Evolutionary conservation across 73 alveolate species (phyloP).

Genomic region (Breviolum minutum): DNA sequence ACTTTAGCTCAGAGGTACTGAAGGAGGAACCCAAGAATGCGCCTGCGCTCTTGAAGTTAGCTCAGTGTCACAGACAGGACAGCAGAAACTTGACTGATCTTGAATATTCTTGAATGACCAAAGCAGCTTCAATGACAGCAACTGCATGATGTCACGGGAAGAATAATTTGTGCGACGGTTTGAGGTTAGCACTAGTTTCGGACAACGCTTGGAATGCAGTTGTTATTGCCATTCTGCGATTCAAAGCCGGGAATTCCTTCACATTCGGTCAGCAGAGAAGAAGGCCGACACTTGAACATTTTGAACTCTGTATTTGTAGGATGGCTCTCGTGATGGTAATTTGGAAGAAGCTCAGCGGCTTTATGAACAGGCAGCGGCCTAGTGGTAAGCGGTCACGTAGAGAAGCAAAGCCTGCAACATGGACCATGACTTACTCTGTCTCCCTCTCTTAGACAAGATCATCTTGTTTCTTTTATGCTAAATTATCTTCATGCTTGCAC

Average conservation of each 20-base stretch:
- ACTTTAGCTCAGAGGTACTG: conserved; percentile 20
- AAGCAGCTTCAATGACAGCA: too few relatives aligned
- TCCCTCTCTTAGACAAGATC: neutral
- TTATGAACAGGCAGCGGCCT: conserved; percentile 35
- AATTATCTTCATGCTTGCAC: neutral
- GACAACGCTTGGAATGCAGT: too few relatives aligned
- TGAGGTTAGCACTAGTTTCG: too few relatives aligned
- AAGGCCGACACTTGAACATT: neutral
- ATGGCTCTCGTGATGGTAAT: conserved; percentile 72
- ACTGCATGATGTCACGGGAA: too few relatives aligned
- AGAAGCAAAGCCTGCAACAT: neutral
- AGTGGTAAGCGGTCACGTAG: neutral
- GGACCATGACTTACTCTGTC: neutral
- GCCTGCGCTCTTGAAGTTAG: conserved; percentile 71
- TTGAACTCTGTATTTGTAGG: neutral
- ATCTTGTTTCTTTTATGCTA: neutral
- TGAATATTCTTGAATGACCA: neutral
- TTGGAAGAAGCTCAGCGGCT: conserved; percentile 66
- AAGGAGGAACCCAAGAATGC: conserved; percentile 59
- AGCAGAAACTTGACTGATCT: neutral
- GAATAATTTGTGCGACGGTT: too few relatives aligned
- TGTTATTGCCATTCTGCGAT: neutral
- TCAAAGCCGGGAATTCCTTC: neutral
- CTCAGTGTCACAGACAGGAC: conserved; percentile 71
- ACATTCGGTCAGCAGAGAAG: neutral